These are phyloP conservation scores for Phytophthora hybrid DNA, from an alignment of 352 stramenopile genomes.

Conservation along the genomic window DNA sequence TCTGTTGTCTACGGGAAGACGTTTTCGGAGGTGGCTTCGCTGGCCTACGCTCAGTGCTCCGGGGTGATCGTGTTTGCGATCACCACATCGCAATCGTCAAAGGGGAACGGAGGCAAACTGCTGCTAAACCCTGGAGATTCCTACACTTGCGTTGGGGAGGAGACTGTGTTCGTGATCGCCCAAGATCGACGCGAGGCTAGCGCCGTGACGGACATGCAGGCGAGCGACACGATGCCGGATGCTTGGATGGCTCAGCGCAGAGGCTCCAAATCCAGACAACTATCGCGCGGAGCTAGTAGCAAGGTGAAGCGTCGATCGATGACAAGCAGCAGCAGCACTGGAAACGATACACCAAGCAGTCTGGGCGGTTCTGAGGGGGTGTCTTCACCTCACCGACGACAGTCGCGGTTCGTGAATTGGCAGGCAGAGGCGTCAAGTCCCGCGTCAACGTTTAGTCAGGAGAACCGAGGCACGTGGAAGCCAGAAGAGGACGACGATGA, in stretches of 20 bases:
- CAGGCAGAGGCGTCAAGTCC: constrained; percentile 25
- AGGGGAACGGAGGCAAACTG: constrained; percentile 45
- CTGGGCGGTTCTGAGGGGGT: constrained; percentile 4
- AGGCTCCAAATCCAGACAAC: constrained; percentile 16
- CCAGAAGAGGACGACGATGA: constrained; percentile 31
- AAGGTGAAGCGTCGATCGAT: constrained; percentile 21
- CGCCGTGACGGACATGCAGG: constrained; percentile 34
- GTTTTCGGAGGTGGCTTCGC: constrained; percentile 78
- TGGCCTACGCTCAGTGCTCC: constrained; percentile 74
- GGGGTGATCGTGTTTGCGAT: constrained; percentile 83
- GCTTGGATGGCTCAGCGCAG: constrained; percentile 32
- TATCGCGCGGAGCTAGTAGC: constrained; percentile 27
- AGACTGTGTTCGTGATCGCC: constrained; percentile 79
- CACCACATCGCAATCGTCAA: constrained; percentile 33
- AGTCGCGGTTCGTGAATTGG: constrained; percentile 40
- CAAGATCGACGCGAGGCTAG: constrained; percentile 43
- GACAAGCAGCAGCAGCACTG: constrained; percentile 32
- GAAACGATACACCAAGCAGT: constrained; percentile 29
- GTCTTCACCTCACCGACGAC: constrained; percentile 22
- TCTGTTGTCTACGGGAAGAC: constrained; percentile 67
- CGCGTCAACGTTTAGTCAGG: constrained; percentile 16
- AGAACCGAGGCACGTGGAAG: constrained; percentile 27
- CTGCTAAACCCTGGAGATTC: constrained; percentile 79
- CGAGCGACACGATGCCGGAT: constrained; percentile 28
- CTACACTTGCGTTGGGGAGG: constrained; percentile 71